A percentile compares a stretch with the other conserved stretches of the same genome.
phyloP scores from a whole-genome alignment of 2,329 filamentous ascomycete species.

The Exophiala aquamarina region DNA sequence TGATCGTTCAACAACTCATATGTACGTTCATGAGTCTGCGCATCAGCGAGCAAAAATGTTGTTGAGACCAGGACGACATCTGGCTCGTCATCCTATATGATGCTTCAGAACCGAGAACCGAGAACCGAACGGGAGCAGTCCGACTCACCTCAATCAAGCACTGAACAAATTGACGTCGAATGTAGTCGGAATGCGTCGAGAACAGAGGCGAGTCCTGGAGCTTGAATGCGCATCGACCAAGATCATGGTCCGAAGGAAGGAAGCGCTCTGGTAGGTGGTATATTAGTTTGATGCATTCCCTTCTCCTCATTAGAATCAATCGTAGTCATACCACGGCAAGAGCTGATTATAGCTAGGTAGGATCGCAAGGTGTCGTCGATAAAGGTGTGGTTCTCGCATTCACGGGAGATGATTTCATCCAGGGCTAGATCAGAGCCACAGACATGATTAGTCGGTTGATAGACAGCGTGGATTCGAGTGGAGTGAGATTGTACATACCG shows the following conservation, averaged over 20 bases:
- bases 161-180: constrained; percentile 89
- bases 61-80: constrained; percentile 78
- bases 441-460: background rate
- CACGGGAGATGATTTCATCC: constrained; percentile 62
- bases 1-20: constrained; percentile 88
- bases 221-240: constrained; percentile 75
- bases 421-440: constrained; percentile 53
- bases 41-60: constrained; percentile 84
- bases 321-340: constrained; percentile 59
- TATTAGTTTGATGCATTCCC: background rate
- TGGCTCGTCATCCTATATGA: constrained; percentile 74
- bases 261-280: constrained; percentile 21
- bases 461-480: background rate
- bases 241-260: constrained; percentile 72
- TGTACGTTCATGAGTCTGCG: constrained; percentile 70
- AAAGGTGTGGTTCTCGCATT: constrained; percentile 60
- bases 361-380: constrained; percentile 85
- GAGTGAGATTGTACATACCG: constrained; percentile 55
- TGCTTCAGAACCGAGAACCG: background rate
- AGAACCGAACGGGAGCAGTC: background rate
- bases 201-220: constrained; percentile 78
- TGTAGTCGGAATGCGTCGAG: constrained; percentile 73
- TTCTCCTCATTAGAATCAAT: background rate
- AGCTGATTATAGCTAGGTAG: constrained; percentile 77
- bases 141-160: constrained; percentile 69